Evolutionary conservation across 371 early-diverging fungal species (phyloP).

Genomic region (Blakeslea trispora): DNA sequence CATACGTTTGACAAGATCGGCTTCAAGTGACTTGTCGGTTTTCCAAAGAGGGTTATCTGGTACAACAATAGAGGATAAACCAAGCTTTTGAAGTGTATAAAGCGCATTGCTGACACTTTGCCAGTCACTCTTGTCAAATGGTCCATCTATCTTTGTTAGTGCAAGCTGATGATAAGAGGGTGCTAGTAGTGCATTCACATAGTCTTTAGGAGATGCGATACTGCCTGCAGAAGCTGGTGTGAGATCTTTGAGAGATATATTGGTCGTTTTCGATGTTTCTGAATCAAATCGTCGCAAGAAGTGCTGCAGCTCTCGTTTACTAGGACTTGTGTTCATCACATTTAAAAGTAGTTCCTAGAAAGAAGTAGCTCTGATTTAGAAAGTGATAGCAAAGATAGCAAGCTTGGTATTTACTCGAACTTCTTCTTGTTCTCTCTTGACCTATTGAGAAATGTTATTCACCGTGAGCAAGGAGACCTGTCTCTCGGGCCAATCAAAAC

Average conservation of each 20-base stretch:
- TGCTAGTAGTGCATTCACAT: conserved; percentile 51
- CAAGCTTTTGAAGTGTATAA: conserved; percentile 69
- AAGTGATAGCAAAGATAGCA: no score
- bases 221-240: background rate
- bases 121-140: conserved; percentile 55
- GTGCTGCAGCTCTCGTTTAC: conserved; percentile 76
- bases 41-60: conserved; percentile 59
- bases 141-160: conserved; percentile 62
- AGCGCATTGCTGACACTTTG: conserved; percentile 59
- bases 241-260: background rate
- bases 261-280: conserved; percentile 12
- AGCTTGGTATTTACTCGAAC: conserved; percentile 23
- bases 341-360: conserved; percentile 25
- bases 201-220: conserved; percentile 42
- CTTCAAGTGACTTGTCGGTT: conserved; percentile 25
- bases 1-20: conserved; percentile 48
- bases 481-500: background rate
- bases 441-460: no score
- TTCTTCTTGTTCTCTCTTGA: conserved; percentile 20
- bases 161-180: conserved; percentile 56
- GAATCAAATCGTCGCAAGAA: conserved; percentile 69
- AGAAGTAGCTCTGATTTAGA: no score
- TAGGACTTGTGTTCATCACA: conserved; percentile 66
- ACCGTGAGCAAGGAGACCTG: no score
- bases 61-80: conserved; percentile 72